phyloP scores from a whole-genome alignment of 768 basidiomycete genomes.

The Suillus variegatus region DNA sequence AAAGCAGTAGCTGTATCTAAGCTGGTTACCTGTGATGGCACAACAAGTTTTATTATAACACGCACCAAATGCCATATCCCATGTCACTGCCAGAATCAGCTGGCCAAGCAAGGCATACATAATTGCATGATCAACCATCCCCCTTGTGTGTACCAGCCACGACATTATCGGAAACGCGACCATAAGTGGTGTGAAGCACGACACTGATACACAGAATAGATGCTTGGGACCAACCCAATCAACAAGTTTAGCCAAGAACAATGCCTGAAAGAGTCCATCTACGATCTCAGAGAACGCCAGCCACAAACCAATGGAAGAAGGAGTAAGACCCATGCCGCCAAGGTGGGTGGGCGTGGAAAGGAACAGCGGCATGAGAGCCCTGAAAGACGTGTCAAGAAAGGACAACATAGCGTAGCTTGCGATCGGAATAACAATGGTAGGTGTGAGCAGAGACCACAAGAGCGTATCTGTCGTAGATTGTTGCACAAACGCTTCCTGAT shows the following conservation, averaged over 20 bases:
- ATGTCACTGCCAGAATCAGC: slow-evolving; percentile 27
- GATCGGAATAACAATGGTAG: slow-evolving; percentile 42
- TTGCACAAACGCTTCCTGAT: slow-evolving; percentile 11
- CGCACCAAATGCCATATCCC: slow-evolving; percentile 47
- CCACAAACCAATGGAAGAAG: slow-evolving; percentile 41
- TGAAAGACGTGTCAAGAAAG: slow-evolving; percentile 42
- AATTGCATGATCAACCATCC: slow-evolving; percentile 34
- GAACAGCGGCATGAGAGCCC: slow-evolving; percentile 46
- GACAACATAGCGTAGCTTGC: slow-evolving; percentile 43
- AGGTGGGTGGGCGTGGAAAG: slow-evolving; percentile 42
- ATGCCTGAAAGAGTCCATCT: slow-evolving; percentile 40
- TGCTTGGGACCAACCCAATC: slow-evolving; percentile 42
- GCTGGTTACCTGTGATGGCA: slow-evolving; percentile 5
- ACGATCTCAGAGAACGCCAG: slow-evolving; percentile 38
- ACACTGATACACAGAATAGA: slow-evolving; percentile 40
- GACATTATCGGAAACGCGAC: slow-evolving; percentile 48
- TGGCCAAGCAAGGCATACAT: slow-evolving; percentile 39
- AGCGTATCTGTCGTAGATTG: slow-evolving; percentile 35
- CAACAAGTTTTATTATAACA: not conserved
- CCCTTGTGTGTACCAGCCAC: slow-evolving; percentile 32
- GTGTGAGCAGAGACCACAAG: slow-evolving; percentile 39
- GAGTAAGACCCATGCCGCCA: slow-evolving; percentile 45
- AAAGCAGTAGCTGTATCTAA: slow-evolving; percentile 45
- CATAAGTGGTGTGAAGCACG: slow-evolving; percentile 40
- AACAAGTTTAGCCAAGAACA: slow-evolving; percentile 43